Evolutionary conservation across 768 basidiomycete species (phyloP), one percentile per base, ranked within the genome.

Genomic region (Suillus tomentosus): DNA sequence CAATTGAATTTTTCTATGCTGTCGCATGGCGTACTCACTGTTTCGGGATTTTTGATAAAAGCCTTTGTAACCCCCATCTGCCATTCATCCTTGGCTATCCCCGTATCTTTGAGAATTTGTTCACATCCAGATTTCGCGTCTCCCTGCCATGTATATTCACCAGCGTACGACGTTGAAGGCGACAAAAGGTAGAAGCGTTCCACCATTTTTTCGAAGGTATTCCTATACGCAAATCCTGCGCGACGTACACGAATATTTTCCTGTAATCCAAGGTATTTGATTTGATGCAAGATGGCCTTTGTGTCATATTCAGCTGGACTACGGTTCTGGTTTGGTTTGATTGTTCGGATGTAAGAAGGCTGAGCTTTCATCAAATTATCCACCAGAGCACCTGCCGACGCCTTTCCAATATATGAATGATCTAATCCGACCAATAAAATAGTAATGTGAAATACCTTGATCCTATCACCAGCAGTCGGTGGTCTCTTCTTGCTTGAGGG

Each of bases 31-130:
- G 48, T 14, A 73, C 87, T 67, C 75, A 96, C 94, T 22, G 96
- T 99, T 76, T 99, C 97, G 0, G 97, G 97, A 72, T 96, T 98
- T 83, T 99, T 99, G 78, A 99, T 99, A 77, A 99, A 99, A 0
- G 96, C 96, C 73, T 99, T 99, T 2, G 96, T 97, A 4, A 90
- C 87, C 61, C 97, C 97, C 96, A 99, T 97, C 77, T 99, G 97
- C 97, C 97, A 99, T 75, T 99, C 96, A 59, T 99, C 96, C 70
- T 87, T 90, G 7, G 93, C 86, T 70, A 99, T 99, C 34, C 97
- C 96, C 14, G 95, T 96, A 71, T 99, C 97, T 66, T 86, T 92
- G 60, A 99, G 80, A 65, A 99, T 99, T 69, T 87, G 87, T 75
- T 94, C 87, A 73, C 97, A 99, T 15, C 94, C 97, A 5, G 94